Percentiles rank a stretch among this genome's conserved stretches.
These are phyloP conservation scores for Lentithecium fluviatile DNA, from an alignment of 495 filamentous ascomycete species.

Conservation along the genomic window DNA sequence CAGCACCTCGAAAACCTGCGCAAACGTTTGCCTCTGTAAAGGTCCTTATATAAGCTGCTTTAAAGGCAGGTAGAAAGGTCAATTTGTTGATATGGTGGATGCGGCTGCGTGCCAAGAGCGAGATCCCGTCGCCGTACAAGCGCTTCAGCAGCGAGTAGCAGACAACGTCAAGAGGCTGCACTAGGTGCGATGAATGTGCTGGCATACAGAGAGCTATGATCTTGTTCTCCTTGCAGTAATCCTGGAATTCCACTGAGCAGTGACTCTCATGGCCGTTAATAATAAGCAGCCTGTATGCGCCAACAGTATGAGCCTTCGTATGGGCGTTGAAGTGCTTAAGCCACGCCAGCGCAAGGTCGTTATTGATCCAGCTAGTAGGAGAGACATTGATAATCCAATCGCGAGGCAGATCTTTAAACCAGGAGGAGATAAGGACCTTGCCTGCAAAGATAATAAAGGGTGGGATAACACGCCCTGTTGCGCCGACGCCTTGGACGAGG, in stretches of 20 bases:
- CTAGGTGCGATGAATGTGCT: slow-evolving; percentile 32
- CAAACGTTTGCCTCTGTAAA: slow-evolving; percentile 19
- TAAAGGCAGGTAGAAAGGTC: slow-evolving; percentile 24
- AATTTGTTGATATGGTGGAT: slow-evolving; percentile 22
- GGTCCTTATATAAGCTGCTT: slow-evolving; percentile 5
- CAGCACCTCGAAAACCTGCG: slow-evolving; percentile 23
- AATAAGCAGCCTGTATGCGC: slow-evolving; percentile 8
- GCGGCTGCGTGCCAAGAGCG: slow-evolving; percentile 1
- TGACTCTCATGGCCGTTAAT: slow-evolving; percentile 18
- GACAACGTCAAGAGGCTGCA: slow-evolving; percentile 36
- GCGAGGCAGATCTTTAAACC: no score
- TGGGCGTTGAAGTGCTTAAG: slow-evolving; percentile 17
- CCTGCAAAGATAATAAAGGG: no score
- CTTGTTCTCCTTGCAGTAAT: slow-evolving; percentile 9
- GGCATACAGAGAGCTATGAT: slow-evolving; percentile 34
- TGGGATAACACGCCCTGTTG: no score
- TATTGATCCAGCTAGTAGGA: no score
- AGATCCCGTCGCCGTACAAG: slow-evolving; percentile 24
- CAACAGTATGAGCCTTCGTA: slow-evolving; percentile 5
- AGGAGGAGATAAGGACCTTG: no score
- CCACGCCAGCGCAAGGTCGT: no score
- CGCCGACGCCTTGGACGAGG: no score
- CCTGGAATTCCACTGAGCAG: slow-evolving; percentile 6
- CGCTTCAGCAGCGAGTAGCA: slow-evolving; percentile 31
- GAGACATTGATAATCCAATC: no score